Percentiles rank a stretch among this genome's conserved stretches.
phyloP scores from a whole-genome alignment of 768 basidiomycete species.

The Pleurotus tuber-regium region DNA sequence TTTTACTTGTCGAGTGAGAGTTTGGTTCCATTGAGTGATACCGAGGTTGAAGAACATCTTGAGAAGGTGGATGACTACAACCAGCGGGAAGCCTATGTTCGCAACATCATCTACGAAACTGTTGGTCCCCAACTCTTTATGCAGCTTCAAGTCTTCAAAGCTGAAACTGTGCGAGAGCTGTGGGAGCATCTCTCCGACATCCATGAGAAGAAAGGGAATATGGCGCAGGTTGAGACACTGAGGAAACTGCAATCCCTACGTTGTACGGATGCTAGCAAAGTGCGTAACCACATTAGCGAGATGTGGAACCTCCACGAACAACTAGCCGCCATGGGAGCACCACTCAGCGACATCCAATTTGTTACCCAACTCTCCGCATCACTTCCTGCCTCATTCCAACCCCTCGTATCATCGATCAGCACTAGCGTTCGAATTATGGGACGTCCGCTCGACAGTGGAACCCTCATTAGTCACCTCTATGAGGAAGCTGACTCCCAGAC shows the following conservation, averaged over 20 bases:
- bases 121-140: too few species aligned
- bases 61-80: too few species aligned
- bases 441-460: constrained; percentile 5
- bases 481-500: constrained; percentile 12
- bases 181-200: not conserved
- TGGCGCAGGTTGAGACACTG: not conserved
- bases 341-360: constrained; percentile 9
- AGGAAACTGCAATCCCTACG: not conserved
- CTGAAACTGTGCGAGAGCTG: not conserved
- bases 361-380: constrained; percentile 16
- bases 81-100: too few species aligned
- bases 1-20: not conserved
- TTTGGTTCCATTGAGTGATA: not conserved
- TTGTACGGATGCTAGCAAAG: constrained; percentile 6
- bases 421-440: constrained; percentile 8
- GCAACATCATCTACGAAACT: too few species aligned
- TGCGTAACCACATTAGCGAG: constrained; percentile 15
- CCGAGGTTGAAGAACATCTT: not conserved
- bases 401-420: constrained; percentile 17
- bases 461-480: constrained; percentile 12
- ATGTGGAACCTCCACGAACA: constrained; percentile 25
- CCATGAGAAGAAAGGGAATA: not conserved
- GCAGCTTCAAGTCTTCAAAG: not conserved
- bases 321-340: constrained; percentile 10
- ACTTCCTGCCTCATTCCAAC: constrained; percentile 12